phyloP scores from a whole-genome alignment of 805 yeast genomes.

The Candida ficus region DNA sequence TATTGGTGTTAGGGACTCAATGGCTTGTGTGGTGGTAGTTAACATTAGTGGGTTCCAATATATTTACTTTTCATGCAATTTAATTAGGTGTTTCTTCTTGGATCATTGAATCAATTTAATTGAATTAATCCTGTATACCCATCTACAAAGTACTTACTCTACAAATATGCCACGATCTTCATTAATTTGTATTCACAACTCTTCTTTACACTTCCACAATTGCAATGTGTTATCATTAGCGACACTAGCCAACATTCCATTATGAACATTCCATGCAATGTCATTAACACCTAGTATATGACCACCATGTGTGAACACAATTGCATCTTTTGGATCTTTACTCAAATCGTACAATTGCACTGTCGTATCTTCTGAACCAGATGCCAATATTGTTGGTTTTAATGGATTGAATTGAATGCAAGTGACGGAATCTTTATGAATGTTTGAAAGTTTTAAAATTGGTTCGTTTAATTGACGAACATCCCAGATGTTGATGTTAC shows the following conservation, averaged over 20 bases:
- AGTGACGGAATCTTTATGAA: constrained; percentile 54
- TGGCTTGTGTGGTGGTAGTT: too few species aligned
- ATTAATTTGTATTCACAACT: too few species aligned
- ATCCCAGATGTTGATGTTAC: constrained; percentile 60
- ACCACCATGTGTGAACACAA: constrained; percentile 73
- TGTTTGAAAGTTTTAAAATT: constrained; percentile 19
- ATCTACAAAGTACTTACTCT: too few species aligned
- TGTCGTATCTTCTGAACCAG: constrained; percentile 57
- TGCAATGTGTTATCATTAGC: constrained; percentile 86
- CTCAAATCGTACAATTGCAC: constrained; percentile 60
- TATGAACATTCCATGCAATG: constrained; percentile 73
- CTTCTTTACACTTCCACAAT: constrained; percentile 50
- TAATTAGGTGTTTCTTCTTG: too few species aligned
- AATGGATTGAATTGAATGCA: constrained; percentile 70
- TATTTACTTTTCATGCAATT: too few species aligned
- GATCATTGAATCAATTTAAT: too few species aligned
- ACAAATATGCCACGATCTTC: too few species aligned
- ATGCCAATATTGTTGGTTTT: constrained; percentile 48
- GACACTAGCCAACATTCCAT: constrained; percentile 61
- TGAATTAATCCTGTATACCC: too few species aligned
- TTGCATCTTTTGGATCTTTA: constrained; percentile 22
- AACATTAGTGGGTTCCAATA: too few species aligned
- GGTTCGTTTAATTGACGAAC: constrained; percentile 41
- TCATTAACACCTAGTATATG: constrained; percentile 87
- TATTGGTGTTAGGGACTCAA: too few species aligned